A percentile compares a stretch with the other conserved stretches of the same genome.
Evolutionary conservation across 1,139 yeast species (phyloP).

Genomic region (Chernovozyma sophiae-reginae): DNA sequence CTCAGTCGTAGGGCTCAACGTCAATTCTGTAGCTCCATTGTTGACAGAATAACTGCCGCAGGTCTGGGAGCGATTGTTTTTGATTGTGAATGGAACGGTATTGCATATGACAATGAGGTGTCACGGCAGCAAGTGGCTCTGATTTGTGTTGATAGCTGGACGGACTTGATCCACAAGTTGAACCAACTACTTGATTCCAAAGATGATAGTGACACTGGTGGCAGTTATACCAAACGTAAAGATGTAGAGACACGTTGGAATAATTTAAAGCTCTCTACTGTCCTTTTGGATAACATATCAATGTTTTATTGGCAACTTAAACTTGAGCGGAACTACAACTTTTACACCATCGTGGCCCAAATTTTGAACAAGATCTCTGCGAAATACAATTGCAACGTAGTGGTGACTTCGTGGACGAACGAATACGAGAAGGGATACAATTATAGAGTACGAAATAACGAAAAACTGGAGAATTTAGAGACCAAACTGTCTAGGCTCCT

Average conservation of each 20-base stretch:
- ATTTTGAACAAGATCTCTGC: slow-evolving; percentile 12
- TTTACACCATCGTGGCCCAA: slow-evolving; percentile 15
- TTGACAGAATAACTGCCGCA: too few species aligned
- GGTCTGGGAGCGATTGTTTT: background rate
- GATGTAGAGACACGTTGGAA: too few species aligned
- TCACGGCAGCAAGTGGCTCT: too few species aligned
- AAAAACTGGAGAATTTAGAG: slow-evolving; percentile 7
- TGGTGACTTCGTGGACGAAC: slow-evolving; percentile 32
- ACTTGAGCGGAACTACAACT: slow-evolving; percentile 11
- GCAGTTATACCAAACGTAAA: too few species aligned
- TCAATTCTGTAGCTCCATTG: too few species aligned
- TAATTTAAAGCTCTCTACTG: slow-evolving; percentile 1
- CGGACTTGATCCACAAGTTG: background rate
- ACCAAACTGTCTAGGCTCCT: background rate
- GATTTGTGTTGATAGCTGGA: too few species aligned
- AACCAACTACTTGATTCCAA: background rate
- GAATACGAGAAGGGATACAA: slow-evolving; percentile 30
- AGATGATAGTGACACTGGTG: too few species aligned
- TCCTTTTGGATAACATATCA: slow-evolving; percentile 26
- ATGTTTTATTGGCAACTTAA: slow-evolving; percentile 32
- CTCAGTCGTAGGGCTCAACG: background rate
- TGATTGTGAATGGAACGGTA: slow-evolving; percentile 1
- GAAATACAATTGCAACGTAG: slow-evolving; percentile 25
- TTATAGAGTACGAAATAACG: slow-evolving; percentile 8
- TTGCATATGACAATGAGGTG: too few species aligned